Percentiles rank a stretch among this genome's conserved stretches.
Conservation (phyloP, 176 grass and related monocot species). For the Hordeum vulgare region DNA sequence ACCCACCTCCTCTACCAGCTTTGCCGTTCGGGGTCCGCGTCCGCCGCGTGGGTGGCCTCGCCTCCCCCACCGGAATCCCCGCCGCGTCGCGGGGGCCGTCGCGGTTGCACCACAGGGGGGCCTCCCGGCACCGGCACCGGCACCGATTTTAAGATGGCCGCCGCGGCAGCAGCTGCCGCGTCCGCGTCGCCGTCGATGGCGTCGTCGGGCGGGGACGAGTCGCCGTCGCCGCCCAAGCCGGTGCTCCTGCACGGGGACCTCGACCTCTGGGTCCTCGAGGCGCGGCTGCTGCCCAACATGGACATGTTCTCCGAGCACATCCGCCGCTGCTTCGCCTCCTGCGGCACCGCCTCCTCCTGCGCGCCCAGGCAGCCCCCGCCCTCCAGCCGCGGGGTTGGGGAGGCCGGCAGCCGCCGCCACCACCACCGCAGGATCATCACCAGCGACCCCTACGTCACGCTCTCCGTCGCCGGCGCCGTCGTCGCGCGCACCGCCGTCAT, state of each 20-base stretch:
- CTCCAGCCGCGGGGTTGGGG: not conserved
- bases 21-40: not conserved
- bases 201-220: slow-evolving; percentile 12
- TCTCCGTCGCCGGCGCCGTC: slow-evolving; percentile 58
- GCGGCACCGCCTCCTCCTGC: slow-evolving; percentile 33
- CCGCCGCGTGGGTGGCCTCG: not conserved
- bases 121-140: not conserved
- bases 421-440: slow-evolving; percentile 66
- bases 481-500: slow-evolving; percentile 87
- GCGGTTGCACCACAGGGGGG: too few species aligned
- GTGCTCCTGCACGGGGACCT: slow-evolving; percentile 81
- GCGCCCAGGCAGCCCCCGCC: not conserved
- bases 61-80: slow-evolving; percentile 14
- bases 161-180: not conserved
- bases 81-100: not conserved
- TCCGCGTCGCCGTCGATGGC: slow-evolving; percentile 31
- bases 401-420: not conserved
- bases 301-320: slow-evolving; percentile 81
- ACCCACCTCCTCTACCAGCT: not conserved
- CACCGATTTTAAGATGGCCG: not conserved
- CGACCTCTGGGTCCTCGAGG: slow-evolving; percentile 68
- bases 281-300: slow-evolving; percentile 90
- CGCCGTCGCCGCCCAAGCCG: slow-evolving; percentile 32
- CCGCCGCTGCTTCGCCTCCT: slow-evolving; percentile 56
- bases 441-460: slow-evolving; percentile 94